Percentiles rank a stretch among this genome's conserved stretches.
Evolutionary conservation across 495 filamentous ascomycete species (phyloP).

Genomic region (Penicillium ochrochloron): DNA sequence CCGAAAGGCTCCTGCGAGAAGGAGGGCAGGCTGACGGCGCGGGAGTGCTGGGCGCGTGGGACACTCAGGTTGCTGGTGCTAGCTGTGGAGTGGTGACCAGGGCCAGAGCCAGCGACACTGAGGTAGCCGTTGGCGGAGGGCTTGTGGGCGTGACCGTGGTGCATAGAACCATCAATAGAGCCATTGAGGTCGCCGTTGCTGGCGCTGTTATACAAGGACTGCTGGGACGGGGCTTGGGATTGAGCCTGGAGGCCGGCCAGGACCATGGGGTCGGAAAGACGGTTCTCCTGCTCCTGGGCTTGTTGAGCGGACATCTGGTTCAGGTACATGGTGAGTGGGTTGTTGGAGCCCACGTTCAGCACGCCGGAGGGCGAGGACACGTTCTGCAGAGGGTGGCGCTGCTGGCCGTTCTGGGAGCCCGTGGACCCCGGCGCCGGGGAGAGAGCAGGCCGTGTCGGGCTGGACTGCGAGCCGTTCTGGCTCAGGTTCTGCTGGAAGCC

Average conservation of each 20-base stretch:
- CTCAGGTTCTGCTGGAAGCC: conserved; percentile 55
- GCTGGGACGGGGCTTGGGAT: conserved; percentile 57
- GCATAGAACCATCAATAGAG: conserved; percentile 52
- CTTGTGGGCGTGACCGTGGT: conserved; percentile 51
- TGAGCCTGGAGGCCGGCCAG: conserved; percentile 66
- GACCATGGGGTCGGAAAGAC: conserved; percentile 52
- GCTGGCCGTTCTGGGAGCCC: conserved; percentile 56
- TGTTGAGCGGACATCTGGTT: conserved; percentile 83
- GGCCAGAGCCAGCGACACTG: conserved; percentile 67
- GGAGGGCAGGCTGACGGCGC: conserved; percentile 82
- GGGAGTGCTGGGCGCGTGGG: conserved; percentile 73
- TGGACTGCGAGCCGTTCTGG: conserved; percentile 68
- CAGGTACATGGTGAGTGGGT: conserved; percentile 94
- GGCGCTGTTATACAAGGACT: conserved; percentile 53
- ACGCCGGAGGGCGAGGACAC: conserved; percentile 67
- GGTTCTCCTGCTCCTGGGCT: conserved; percentile 64
- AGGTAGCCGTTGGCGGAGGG: conserved; percentile 57
- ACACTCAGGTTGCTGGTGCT: conserved; percentile 64
- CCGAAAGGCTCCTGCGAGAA: conserved; percentile 66
- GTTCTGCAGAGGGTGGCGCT: conserved; percentile 55
- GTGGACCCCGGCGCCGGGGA: conserved; percentile 62
- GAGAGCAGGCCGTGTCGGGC: conserved; percentile 64
- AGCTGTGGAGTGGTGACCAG: conserved; percentile 59
- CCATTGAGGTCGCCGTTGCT: conserved; percentile 61
- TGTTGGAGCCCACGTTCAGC: conserved; percentile 78